These are phyloP conservation scores for Globisporangium alternatum DNA, from an alignment of 352 stramenopile genomes.

Conservation along the genomic window DNA sequence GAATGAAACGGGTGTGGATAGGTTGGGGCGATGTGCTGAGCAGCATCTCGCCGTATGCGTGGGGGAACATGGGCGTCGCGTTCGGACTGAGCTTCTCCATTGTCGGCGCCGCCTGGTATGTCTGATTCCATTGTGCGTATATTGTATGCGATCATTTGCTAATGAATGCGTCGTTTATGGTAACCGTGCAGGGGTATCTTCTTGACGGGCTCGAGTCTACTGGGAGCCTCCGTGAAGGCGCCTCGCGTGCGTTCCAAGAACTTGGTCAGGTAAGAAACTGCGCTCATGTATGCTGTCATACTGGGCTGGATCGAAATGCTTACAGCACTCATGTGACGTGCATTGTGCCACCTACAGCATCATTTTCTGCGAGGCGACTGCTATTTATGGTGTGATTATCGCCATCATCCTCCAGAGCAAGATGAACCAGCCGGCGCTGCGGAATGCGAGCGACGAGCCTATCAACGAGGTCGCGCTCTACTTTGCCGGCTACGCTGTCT, in stretches of 20 bases:
- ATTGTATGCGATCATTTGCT: constrained; percentile 1
- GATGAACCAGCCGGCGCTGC: constrained; percentile 78
- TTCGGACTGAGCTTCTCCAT: constrained; percentile 97
- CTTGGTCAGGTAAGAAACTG: constrained; percentile 83
- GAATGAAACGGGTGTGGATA: constrained; percentile 16
- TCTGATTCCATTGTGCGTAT: background rate
- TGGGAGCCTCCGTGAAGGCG: constrained; percentile 98
- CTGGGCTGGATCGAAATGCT: background rate
- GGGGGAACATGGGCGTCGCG: constrained; percentile 96
- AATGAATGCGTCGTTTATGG: background rate
- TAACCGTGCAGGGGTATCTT: constrained; percentile 79
- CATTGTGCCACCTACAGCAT: constrained; percentile 52
- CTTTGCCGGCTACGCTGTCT: constrained; percentile 98
- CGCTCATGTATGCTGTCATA: background rate
- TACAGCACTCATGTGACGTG: background rate
- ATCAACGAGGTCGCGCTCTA: constrained; percentile 84
- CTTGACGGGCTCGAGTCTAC: constrained; percentile 93
- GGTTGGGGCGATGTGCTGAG: constrained; percentile 95
- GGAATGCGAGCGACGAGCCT: constrained; percentile 53
- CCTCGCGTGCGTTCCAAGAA: constrained; percentile 99
- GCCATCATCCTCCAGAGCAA: constrained; percentile 99
- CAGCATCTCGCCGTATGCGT: constrained; percentile 98
- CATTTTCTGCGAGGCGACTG: constrained; percentile 99
- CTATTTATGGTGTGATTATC: constrained; percentile 99
- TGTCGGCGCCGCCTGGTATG: constrained; percentile 94